A percentile compares a stretch with the other conserved stretches of the same genome.
phyloP scores from a whole-genome alignment of 148 eudicot genomes.

The Cornus suecica region DNA sequence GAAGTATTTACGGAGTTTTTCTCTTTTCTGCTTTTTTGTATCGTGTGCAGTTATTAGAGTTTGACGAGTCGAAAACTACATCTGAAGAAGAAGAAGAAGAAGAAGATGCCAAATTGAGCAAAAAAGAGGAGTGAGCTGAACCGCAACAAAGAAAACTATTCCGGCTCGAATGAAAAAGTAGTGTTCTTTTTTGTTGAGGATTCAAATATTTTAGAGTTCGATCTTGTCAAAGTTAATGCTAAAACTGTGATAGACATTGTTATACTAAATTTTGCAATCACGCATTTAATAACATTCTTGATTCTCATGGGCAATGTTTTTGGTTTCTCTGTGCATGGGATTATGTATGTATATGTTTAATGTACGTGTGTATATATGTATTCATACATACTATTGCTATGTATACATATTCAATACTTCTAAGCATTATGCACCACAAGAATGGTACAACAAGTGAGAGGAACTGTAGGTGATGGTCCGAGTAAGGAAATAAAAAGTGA shows the following conservation, averaged over 20 bases:
- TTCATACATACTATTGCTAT: too few relatives aligned
- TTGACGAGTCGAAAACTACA: slow-evolving; percentile 69
- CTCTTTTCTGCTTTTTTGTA: neutral
- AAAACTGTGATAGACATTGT: neutral
- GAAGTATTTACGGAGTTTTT: neutral
- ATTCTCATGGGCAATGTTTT: neutral
- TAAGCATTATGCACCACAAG: too few relatives aligned
- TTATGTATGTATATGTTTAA: too few relatives aligned
- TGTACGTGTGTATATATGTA: too few relatives aligned
- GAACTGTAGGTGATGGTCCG: too few relatives aligned
- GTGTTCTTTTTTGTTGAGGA: neutral
- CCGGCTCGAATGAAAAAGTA: neutral
- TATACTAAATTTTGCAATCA: slow-evolving; percentile 11
- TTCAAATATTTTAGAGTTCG: neutral
- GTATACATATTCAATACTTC: too few relatives aligned
- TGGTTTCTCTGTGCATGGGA: neutral
- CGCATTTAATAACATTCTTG: neutral
- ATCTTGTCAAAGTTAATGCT: slow-evolving; percentile 9
- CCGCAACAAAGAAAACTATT: neutral
- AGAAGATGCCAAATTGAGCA: slow-evolving; percentile 35
- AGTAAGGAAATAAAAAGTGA: too few relatives aligned
- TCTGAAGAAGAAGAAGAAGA: slow-evolving; percentile 41
- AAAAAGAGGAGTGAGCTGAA: slow-evolving; percentile 60
- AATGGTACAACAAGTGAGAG: too few relatives aligned
- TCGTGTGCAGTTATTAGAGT: slow-evolving; percentile 72